Conservation (phyloP, 352 stramenopile species). For the Phytophthora sp. region DNA sequence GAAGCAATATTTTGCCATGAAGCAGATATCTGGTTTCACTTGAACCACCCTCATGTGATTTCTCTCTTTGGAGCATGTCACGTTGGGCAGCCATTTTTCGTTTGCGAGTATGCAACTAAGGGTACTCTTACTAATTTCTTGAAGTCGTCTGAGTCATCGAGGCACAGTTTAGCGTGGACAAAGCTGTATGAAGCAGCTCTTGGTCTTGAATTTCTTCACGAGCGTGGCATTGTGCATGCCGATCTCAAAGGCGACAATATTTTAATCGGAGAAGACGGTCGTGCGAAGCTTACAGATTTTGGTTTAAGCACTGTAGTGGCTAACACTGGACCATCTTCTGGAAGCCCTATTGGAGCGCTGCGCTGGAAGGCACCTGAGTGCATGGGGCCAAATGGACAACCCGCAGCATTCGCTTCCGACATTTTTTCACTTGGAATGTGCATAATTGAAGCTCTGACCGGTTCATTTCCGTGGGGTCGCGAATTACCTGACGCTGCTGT, state of each 20-base stretch:
- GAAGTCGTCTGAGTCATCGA: background rate
- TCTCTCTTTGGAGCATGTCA: conserved; percentile 35
- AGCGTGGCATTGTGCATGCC: conserved; percentile 21
- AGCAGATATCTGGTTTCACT: conserved; percentile 24
- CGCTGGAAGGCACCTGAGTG: conserved; percentile 26
- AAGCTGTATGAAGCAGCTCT: conserved; percentile 33
- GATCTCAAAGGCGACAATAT: conserved; percentile 38
- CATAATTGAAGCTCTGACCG: conserved; percentile 26
- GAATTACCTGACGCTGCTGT: conserved; percentile 20
- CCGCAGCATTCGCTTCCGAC: conserved; percentile 15
- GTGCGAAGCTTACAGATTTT: conserved; percentile 37
- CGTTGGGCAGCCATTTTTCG: conserved; percentile 18
- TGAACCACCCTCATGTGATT: conserved; percentile 32
- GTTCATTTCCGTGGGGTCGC: conserved; percentile 11
- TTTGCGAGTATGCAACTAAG: conserved; percentile 30
- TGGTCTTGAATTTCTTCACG: conserved; percentile 26
- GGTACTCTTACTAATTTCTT: conserved; percentile 22
- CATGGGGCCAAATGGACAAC: conserved; percentile 4
- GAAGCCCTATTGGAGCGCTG: conserved; percentile 16
- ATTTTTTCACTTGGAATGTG: conserved; percentile 34
- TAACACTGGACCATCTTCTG: background rate
- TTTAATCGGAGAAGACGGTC: conserved; percentile 22
- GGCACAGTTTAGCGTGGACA: conserved; percentile 8
- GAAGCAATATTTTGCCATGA: conserved; percentile 22
- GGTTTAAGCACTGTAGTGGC: conserved; percentile 16